Conservation (phyloP, 306 rosid genomes). For the Datisca glomerata region DNA sequence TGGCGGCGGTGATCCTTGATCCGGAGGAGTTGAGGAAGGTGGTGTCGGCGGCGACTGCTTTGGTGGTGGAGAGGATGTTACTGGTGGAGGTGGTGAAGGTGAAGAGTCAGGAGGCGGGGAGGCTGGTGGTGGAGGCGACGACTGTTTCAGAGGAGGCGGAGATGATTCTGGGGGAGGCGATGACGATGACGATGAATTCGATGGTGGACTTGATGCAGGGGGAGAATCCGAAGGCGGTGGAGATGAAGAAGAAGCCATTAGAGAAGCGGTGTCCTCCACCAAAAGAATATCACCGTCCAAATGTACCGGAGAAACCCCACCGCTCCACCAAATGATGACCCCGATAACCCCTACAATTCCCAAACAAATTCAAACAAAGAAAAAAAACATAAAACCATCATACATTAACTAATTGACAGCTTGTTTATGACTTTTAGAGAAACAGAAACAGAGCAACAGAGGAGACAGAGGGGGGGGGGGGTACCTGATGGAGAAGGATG, state of each 20-base stretch:
- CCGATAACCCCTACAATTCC: constrained; percentile 7
- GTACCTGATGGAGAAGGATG: constrained; percentile 32
- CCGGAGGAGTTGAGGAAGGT: constrained; percentile 7
- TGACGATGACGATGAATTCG: constrained; percentile 10
- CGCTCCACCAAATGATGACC: constrained; percentile 22
- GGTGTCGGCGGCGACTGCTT: constrained; percentile 9
- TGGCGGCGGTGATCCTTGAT: constrained; percentile 10
- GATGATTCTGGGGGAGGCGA: constrained; percentile 11
- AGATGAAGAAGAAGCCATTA: constrained; percentile 30
- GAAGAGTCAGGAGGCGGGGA: constrained; percentile 2
- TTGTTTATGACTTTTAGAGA: no score
- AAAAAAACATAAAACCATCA: neutral
- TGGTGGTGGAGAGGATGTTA: neutral
- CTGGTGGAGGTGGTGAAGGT: constrained; percentile 1
- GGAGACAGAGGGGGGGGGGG: neutral
- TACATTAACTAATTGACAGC: neutral
- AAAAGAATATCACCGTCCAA: constrained; percentile 4
- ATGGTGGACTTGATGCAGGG: constrained; percentile 4
- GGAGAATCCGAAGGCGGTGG: constrained; percentile 17
- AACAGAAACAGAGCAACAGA: neutral
- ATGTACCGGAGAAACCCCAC: constrained; percentile 32
- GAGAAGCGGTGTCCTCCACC: constrained; percentile 25
- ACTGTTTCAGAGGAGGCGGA: neutral
- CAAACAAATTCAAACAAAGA: neutral
- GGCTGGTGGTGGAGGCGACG: constrained; percentile 6